Percentiles rank a stretch among this genome's conserved stretches.
Conservation (phyloP, 805 yeast species). For the Cyberlindnera xishuangbannaensis region DNA sequence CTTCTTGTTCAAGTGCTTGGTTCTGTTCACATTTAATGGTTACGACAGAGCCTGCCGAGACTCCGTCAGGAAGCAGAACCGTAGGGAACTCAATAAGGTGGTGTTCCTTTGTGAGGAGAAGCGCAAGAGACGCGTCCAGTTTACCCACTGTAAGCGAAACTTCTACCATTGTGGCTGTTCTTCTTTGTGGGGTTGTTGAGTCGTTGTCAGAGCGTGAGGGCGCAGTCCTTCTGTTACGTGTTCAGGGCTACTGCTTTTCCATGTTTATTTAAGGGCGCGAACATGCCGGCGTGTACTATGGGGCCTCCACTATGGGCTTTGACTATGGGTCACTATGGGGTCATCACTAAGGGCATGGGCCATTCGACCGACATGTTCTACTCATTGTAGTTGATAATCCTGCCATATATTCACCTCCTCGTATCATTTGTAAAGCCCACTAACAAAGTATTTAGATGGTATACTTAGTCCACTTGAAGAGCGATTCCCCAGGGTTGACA, state of each 20-base stretch:
- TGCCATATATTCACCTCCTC: no score
- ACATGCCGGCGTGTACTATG: no score
- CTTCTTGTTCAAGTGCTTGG: slow-evolving; percentile 54
- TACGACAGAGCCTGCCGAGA: slow-evolving; percentile 87
- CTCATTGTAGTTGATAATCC: no score
- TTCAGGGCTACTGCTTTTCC: no score
- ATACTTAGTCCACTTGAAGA: slow-evolving; percentile 39
- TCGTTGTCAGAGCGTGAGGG: background rate
- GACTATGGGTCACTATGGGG: no score
- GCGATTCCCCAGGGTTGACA: slow-evolving; percentile 39
- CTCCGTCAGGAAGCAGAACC: slow-evolving; percentile 81
- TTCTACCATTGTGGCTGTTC: no score
- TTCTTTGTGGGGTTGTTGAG: background rate
- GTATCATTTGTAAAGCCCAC: no score
- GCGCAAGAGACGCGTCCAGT: slow-evolving; percentile 89
- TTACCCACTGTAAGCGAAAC: slow-evolving; percentile 94
- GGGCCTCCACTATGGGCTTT: no score
- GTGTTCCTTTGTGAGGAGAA: slow-evolving; percentile 84
- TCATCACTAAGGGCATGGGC: no score
- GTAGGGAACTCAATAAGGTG: slow-evolving; percentile 97
- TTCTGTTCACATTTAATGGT: slow-evolving; percentile 82
- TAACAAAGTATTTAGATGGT: slow-evolving; percentile 8
- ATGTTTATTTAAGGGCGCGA: no score
- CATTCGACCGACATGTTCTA: no score
- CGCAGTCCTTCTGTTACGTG: background rate